Conservation (phyloP, 768 basidiomycete genomes). For the Russula vinacea region DNA sequence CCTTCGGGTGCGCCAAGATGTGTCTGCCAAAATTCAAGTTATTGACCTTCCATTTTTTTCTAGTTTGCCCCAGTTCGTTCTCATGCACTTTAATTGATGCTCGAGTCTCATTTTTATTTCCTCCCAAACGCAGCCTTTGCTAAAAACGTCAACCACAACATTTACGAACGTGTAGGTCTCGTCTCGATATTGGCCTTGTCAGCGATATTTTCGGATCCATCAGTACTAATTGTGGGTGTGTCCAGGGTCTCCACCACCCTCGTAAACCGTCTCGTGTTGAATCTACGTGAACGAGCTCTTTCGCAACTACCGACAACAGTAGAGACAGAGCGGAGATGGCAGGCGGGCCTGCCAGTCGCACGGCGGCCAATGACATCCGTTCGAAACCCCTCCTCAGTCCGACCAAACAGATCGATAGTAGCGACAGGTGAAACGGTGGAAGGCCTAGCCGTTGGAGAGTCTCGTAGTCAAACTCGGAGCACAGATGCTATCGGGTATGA, state of each 20-base stretch:
- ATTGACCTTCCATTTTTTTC: background rate
- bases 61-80: constrained; percentile 20
- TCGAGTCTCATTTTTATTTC: background rate
- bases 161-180: constrained; percentile 23
- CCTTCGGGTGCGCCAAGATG: constrained; percentile 11
- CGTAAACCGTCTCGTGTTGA: constrained; percentile 23
- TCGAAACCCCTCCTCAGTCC: too few species aligned
- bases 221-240: background rate
- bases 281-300: constrained; percentile 12
- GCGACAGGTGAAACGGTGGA: background rate
- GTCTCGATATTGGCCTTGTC: background rate
- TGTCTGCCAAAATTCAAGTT: background rate
- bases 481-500: background rate
- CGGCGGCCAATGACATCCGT: background rate
- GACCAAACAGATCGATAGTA: background rate
- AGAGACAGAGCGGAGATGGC: constrained; percentile 15
- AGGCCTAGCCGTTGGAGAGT: background rate
- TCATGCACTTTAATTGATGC: too few species aligned
- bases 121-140: constrained; percentile 3
- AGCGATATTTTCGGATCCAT: background rate
- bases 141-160: constrained; percentile 7
- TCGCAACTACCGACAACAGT: background rate
- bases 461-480: background rate
- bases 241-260: constrained; percentile 19
- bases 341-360: background rate